Base-by-base conservation (phyloP, 2,329 filamentous ascomycete species). In the Teratosphaeria destructans region DNA sequence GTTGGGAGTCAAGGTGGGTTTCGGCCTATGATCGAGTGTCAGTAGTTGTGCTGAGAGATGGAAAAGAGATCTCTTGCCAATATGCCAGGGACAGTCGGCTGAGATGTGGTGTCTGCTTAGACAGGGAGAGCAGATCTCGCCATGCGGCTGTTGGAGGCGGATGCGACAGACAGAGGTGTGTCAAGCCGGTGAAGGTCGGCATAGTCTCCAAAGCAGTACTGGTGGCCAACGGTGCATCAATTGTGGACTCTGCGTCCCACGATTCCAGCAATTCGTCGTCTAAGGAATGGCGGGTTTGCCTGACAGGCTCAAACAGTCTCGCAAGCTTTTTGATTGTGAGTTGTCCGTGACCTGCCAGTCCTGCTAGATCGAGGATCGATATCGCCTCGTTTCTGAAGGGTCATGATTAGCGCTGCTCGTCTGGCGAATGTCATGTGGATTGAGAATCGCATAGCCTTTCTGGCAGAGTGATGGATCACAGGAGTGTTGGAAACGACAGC, bases 31-130 rank as follows among this genome's bases (percentile, higher is more conserved):
- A 32, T 5, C 29, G 29, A 32, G 29, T 7, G 29, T 32, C 29
- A 32, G 29, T 5, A 32, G 29, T 32, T 32, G 29, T 32, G 29
- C 29, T 32, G 7, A 32, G 7, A 32, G 29, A 3, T 7, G 29
- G 29, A 7, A 32, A 7, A 32, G 29, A 7, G 4, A 32, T 32
- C 1, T 4, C 29, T 32, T 32, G 7, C 29, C 84, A 87, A 68
- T 83, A 77, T 2, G 83, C 83, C 2, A 87, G 75, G 0, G 83
- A 86, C 2, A 87, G 74, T 63, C 86, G 83, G 0, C 82, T 85
- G 27, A 87, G 68, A 3, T 77, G 82, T n/a, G 80, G 75, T 0
- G 84, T 70, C 29, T 80, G 75, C 0, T 78, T 75, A 0, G 83
- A 75, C 0, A 86, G 68, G 1, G 73, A 71, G 2, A 86, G 72